A percentile compares a stretch with the other conserved stretches of the same genome.
Conservation (phyloP, 306 rosid genomes). For the Pyrus betulifolia region DNA sequence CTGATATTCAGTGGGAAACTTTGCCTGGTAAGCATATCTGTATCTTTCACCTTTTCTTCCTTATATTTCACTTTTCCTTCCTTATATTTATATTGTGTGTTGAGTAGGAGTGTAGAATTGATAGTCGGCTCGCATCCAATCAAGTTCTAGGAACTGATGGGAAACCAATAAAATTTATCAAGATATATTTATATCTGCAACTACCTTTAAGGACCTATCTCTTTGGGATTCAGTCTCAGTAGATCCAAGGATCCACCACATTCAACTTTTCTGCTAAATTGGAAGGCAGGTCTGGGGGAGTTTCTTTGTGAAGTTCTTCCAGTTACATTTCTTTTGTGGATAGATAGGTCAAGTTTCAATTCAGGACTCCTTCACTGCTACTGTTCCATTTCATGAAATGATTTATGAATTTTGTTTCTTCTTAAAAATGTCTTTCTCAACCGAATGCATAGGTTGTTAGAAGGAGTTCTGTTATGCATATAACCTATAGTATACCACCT, state of each 20-base stretch:
- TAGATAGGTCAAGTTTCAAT: too few species aligned
- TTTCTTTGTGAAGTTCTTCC: too few species aligned
- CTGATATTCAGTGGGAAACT: conserved; percentile 62
- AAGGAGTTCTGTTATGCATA: too few species aligned
- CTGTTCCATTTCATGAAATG: not conserved
- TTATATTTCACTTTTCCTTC: too few species aligned
- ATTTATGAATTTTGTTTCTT: not conserved
- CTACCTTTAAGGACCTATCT: not conserved
- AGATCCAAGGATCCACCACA: too few species aligned
- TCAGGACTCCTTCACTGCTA: too few species aligned
- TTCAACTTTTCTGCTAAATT: too few species aligned
- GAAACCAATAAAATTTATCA: not conserved
- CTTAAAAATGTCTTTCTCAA: not conserved
- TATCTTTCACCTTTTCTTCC: not conserved
- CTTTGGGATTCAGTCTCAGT: too few species aligned
- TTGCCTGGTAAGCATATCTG: conserved; percentile 60
- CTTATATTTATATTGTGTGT: not conserved
- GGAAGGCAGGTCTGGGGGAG: too few species aligned
- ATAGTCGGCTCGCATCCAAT: not conserved
- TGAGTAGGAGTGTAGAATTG: not conserved
- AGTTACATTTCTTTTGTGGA: too few species aligned
- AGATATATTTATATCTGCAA: not conserved
- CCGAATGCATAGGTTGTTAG: too few species aligned
- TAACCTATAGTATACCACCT: too few species aligned
- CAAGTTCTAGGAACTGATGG: not conserved